Evolutionary conservation across 192 early-diverging fungal species (phyloP), one percentile per base, ranked within the genome.

Genomic region (Rhizoclosmatium globosum): DNA sequence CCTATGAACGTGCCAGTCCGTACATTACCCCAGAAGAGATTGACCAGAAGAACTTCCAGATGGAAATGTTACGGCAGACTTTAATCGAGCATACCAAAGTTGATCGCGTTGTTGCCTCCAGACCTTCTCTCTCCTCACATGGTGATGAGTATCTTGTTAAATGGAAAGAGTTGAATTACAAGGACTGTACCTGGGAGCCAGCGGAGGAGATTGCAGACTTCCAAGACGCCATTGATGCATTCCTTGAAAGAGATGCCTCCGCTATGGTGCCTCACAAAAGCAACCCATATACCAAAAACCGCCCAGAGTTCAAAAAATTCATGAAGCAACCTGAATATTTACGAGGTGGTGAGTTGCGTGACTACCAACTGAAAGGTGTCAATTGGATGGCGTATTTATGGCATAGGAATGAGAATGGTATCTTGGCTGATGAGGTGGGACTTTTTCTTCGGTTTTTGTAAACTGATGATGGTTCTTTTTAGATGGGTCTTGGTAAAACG

Each of bases 331-430:
- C 97, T 0, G 86, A 85, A 39, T 98, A 94, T 78, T 83, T 99
- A 74, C 77, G 77, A 0, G 95, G 95, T 47, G 97, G 97, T 17
- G 87, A 95, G 66, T 89, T 99, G 61, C 91, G 97, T 47, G 97
- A 98, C 77, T 99, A 98, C 82, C 98, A 99, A 84, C 78, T 98
- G 56, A 90, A 92, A 38, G 96, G 96, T 47, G 84, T 99, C 50
- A 98, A 97, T 83, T 99, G 98, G 98, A 94, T 97, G 92, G 95
- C 95, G 2, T 90, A 93, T 71, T 84, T 99, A 56, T 99, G 97
- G 97, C 94, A 95, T 78, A 89, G 90, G 64, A 95, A 98, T 85
- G 88, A 95, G 82, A 99, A 99, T 79, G 98, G 97, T 3, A 99
- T 99, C 74, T 77, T 99, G 46, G 98, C 97, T 0, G 97, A 99